phyloP scores from a whole-genome alignment of 192 early-diverging fungal genomes.

The Linnemannia exigua region DNA sequence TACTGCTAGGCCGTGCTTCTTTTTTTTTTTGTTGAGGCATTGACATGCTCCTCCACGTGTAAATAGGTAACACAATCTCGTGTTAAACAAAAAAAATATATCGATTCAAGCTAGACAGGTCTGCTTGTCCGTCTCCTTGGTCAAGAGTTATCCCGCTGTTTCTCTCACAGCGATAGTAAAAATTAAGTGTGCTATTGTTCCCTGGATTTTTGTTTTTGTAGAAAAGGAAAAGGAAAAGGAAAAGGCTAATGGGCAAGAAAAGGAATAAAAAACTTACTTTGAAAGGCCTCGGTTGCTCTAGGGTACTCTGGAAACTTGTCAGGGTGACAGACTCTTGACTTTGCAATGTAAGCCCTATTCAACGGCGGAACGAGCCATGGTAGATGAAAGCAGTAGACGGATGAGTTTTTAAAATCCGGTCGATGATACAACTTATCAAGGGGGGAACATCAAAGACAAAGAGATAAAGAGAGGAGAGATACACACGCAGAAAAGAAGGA shows the following conservation, averaged over 20 bases:
- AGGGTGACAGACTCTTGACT: slow-evolving; percentile 69
- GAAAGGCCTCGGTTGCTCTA: slow-evolving; percentile 69
- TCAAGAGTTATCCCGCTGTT: too few relatives aligned
- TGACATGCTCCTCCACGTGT: slow-evolving; percentile 24
- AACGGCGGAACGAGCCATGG: background rate
- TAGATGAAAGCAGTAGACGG: background rate
- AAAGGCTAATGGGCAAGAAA: background rate
- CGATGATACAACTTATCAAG: background rate
- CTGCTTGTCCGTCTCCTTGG: background rate
- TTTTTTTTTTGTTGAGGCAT: background rate
- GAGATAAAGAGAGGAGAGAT: background rate
- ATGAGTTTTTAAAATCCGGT: background rate
- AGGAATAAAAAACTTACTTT: slow-evolving; percentile 51
- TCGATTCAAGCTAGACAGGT: background rate
- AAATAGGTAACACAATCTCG: slow-evolving; percentile 20
- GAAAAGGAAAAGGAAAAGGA: too few relatives aligned
- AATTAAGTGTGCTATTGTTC: too few relatives aligned
- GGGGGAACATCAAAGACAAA: background rate
- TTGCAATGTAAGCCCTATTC: slow-evolving; percentile 58
- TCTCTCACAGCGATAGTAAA: too few relatives aligned
- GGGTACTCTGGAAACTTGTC: slow-evolving; percentile 72
- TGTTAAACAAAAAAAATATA: slow-evolving; percentile 19
- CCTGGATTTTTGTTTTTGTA: too few relatives aligned
- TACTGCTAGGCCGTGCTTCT: background rate
- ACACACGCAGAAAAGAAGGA: background rate